These are phyloP conservation scores for Mortierella sp. DNA, from an alignment of 371 early-diverging fungal genomes.

Conservation along the genomic window DNA sequence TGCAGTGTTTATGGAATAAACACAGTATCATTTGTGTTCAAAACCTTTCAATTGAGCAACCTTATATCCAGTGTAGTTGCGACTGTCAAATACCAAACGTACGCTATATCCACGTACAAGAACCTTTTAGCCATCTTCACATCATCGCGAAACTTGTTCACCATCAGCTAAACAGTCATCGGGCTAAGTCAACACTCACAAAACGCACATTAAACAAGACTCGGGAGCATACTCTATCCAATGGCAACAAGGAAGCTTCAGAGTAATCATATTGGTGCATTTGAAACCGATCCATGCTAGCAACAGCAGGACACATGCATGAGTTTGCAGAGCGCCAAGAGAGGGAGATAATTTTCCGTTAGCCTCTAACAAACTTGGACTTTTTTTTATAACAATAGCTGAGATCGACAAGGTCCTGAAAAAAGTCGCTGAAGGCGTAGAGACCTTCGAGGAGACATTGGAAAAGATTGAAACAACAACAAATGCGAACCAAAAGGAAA, in stretches of 20 bases:
- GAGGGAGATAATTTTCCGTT: not conserved
- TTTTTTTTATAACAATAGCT: slow-evolving; percentile 54
- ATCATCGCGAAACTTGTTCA: slow-evolving; percentile 2
- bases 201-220: not conserved
- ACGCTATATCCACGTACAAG: not conserved
- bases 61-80: too few relatives aligned
- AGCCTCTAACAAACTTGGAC: not conserved
- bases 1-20: too few relatives aligned
- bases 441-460: slow-evolving; percentile 90
- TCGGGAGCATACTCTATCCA: slow-evolving; percentile 6
- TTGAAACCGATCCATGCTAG: too few relatives aligned
- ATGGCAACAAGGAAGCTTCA: slow-evolving; percentile 57
- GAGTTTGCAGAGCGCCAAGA: not conserved
- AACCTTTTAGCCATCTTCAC: not conserved
- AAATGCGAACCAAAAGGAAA: slow-evolving; percentile 92
- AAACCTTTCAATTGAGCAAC: too few relatives aligned
- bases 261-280: slow-evolving; percentile 38
- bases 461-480: slow-evolving; percentile 88
- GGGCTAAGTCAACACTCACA: not conserved
- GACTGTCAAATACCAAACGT: slow-evolving; percentile 7
- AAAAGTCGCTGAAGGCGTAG: slow-evolving; percentile 95
- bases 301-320: too few relatives aligned
- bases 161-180: not conserved
- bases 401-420: slow-evolving; percentile 96
- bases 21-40: too few relatives aligned